phyloP scores from a whole-genome alignment of 306 rosid species.

The Lathyrus tuberosus region DNA sequence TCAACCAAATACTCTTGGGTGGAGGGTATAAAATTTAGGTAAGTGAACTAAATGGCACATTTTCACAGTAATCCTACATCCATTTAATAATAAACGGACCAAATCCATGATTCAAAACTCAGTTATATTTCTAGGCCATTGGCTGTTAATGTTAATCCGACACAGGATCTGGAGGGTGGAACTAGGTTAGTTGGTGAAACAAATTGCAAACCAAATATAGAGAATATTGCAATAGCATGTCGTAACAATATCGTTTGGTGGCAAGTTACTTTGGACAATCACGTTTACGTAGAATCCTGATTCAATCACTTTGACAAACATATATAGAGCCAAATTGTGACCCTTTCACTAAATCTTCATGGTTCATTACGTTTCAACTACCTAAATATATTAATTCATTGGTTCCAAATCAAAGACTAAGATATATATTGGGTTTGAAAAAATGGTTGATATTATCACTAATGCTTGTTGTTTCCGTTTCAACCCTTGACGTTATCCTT shows the following conservation, averaged over 20 bases:
- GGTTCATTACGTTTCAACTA: slow-evolving; percentile 38
- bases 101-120: neutral
- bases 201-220: slow-evolving; percentile 7
- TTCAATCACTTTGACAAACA: slow-evolving; percentile 27
- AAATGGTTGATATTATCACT: neutral
- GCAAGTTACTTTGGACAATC: slow-evolving; percentile 44
- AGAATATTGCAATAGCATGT: slow-evolving; percentile 17
- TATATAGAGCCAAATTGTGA: slow-evolving; percentile 11
- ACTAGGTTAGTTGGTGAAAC: slow-evolving; percentile 44
- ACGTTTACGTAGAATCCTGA: slow-evolving; percentile 36
- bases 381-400: slow-evolving; percentile 20
- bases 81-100: neutral
- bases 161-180: neutral
- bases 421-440: neutral
- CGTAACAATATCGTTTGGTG: slow-evolving; percentile 44
- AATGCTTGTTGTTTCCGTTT: no score
- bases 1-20: no score
- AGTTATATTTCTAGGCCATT: slow-evolving; percentile 11
- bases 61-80: neutral
- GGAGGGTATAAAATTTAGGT: no score
- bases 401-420: slow-evolving; percentile 28
- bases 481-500: no score
- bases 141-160: neutral
- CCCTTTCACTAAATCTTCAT: slow-evolving; percentile 40
- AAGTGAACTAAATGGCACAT: no score